Evolutionary conservation across 805 yeast genomes (phyloP).

Genomic region (Ogataea allantospora): DNA sequence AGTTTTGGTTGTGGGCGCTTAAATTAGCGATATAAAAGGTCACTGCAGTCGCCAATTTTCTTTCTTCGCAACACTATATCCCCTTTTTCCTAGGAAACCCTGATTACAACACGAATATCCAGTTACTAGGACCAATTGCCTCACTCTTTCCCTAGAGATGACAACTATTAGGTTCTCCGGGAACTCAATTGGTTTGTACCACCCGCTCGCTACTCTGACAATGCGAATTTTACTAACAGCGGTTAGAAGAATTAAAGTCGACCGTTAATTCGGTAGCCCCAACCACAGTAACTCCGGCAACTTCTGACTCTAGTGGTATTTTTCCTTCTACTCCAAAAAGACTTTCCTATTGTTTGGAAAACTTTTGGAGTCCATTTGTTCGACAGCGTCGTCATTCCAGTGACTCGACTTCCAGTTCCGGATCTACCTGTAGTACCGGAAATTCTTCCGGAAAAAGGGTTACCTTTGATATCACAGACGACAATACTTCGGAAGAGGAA

Average conservation of each 20-base stretch:
- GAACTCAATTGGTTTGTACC: background rate
- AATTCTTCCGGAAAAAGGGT: background rate
- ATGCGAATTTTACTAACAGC: background rate
- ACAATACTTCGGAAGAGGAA: background rate
- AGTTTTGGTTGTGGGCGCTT: no score
- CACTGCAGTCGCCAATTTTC: background rate
- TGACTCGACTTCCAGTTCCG: no score
- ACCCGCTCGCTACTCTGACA: background rate
- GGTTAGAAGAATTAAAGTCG: background rate
- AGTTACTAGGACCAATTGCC: background rate
- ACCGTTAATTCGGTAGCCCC: background rate
- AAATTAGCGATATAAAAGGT: no score
- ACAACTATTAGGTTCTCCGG: background rate
- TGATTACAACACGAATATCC: background rate
- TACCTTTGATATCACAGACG: background rate
- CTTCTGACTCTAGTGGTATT: background rate
- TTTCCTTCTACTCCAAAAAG: background rate
- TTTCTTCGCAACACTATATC: background rate
- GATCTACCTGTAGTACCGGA: no score
- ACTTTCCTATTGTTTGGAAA: background rate
- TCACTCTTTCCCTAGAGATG: background rate
- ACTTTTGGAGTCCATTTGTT: background rate
- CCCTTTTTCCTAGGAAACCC: background rate
- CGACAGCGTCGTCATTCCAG: background rate
- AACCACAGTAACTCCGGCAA: background rate